These are phyloP conservation scores for Ceratobasidium theobromae DNA, from an alignment of 1,284 basidiomycete genomes.

Conservation along the genomic window DNA sequence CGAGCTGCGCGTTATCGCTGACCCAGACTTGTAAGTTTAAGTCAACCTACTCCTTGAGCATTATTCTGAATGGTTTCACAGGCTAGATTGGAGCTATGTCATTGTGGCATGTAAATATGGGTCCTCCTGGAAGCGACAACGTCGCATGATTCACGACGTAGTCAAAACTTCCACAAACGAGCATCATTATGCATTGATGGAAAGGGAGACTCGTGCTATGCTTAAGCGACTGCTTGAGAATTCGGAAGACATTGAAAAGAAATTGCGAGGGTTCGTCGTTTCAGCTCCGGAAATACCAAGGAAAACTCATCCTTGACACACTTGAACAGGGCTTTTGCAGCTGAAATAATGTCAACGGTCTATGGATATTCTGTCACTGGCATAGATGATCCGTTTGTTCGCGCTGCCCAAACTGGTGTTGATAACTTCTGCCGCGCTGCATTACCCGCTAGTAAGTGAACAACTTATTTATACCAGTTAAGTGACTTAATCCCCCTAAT, in stretches of 20 bases:
- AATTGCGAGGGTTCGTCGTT: background rate
- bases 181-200: background rate
- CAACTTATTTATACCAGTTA: background rate
- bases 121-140: background rate
- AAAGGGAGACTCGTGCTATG: background rate
- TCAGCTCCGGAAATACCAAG: background rate
- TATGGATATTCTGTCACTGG: background rate
- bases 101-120: background rate
- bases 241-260: background rate
- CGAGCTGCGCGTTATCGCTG: background rate
- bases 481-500: background rate
- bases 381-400: background rate
- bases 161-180: background rate
- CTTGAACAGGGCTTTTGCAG: background rate
- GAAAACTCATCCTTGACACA: background rate
- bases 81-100: background rate
- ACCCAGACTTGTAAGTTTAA: slow-evolving; percentile 6
- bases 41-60: background rate
- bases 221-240: background rate
- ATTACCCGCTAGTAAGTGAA: background rate
- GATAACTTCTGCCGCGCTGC: background rate
- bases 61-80: background rate
- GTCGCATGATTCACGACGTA: background rate
- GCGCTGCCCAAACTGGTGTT: background rate
- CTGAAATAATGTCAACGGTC: background rate